phyloP scores from a whole-genome alignment of 345 rosid genomes.

The Xanthoceras sorbifolium region DNA sequence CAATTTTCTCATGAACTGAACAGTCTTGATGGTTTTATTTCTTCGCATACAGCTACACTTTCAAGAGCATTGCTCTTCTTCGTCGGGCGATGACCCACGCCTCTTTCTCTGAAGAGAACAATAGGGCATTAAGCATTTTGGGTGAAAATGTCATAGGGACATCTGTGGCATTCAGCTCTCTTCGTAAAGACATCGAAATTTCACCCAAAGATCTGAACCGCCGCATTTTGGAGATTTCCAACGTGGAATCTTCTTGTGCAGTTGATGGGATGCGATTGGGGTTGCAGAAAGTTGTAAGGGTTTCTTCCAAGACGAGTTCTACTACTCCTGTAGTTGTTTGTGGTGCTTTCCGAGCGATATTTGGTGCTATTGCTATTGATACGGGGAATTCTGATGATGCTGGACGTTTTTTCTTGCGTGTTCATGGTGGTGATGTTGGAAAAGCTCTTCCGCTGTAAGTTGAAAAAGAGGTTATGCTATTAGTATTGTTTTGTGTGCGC shows the following conservation, averaged over 20 bases:
- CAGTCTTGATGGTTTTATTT: conserved; percentile 4
- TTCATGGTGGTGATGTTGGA: conserved; percentile 43
- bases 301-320: conserved; percentile 58
- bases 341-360: conserved; percentile 60
- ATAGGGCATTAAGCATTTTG: conserved; percentile 58
- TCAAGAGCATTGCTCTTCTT: conserved; percentile 48
- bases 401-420: conserved; percentile 47
- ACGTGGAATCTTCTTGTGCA: conserved; percentile 56
- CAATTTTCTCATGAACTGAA: neutral
- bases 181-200: conserved; percentile 46
- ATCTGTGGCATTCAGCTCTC: conserved; percentile 38
- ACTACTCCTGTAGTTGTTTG: conserved; percentile 48
- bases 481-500: neutral
- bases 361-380: conserved; percentile 73
- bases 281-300: conserved; percentile 55
- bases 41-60: conserved; percentile 46
- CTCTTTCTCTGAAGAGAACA: conserved; percentile 70
- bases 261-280: conserved; percentile 57
- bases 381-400: conserved; percentile 49
- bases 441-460: conserved; percentile 32
- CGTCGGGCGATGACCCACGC: conserved; percentile 73
- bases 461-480: neutral
- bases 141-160: conserved; percentile 59
- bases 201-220: conserved; percentile 51
- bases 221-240: conserved; percentile 41